A percentile compares a stretch with the other conserved stretches of the same genome.
These are phyloP conservation scores for Chaetomium sp. DNA, from an alignment of 2,329 filamentous ascomycete species.

Conservation along the genomic window DNA sequence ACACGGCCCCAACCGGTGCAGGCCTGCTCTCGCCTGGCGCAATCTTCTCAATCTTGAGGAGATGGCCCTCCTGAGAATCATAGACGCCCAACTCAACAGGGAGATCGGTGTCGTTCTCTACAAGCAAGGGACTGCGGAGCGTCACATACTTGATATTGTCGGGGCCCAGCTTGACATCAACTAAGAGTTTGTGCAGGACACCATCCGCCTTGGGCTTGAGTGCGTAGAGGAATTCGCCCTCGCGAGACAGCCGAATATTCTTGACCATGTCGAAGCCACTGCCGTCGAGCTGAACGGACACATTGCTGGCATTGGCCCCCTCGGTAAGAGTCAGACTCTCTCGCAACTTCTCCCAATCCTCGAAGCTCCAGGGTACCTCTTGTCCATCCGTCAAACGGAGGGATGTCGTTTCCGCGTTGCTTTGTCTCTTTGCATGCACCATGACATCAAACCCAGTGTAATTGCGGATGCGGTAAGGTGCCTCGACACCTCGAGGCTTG, in stretches of 20 bases:
- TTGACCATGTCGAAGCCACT: conserved; percentile 90
- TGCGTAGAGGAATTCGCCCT: conserved; percentile 87
- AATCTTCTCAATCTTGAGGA: conserved; percentile 97
- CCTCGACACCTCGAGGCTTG: conserved; percentile 85
- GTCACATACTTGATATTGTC: conserved; percentile 99
- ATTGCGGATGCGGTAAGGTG: conserved; percentile 89
- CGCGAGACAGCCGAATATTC: conserved; percentile 84
- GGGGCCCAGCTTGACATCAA: conserved; percentile 81
- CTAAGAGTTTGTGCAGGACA: conserved; percentile 80
- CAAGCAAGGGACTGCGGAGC: conserved; percentile 79
- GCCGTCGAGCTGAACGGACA: conserved; percentile 79
- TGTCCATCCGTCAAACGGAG: conserved; percentile 80
- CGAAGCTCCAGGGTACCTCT: conserved; percentile 92
- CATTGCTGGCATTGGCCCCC: conserved; percentile 63
- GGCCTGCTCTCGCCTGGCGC: conserved; percentile 84
- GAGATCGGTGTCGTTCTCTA: conserved; percentile 96
- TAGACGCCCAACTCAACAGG: conserved; percentile 90
- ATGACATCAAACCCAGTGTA: conserved; percentile 90
- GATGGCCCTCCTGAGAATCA: conserved; percentile 76
- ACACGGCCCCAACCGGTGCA: conserved; percentile 86
- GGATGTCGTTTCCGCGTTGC: conserved; percentile 62
- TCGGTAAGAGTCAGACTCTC: conserved; percentile 87
- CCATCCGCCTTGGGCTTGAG: conserved; percentile 81
- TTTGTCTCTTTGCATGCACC: conserved; percentile 68
- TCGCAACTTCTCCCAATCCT: conserved; percentile 93